phyloP scores from a whole-genome alignment of 2,329 filamentous ascomycete species.

The Colletotrichum salicis region DNA sequence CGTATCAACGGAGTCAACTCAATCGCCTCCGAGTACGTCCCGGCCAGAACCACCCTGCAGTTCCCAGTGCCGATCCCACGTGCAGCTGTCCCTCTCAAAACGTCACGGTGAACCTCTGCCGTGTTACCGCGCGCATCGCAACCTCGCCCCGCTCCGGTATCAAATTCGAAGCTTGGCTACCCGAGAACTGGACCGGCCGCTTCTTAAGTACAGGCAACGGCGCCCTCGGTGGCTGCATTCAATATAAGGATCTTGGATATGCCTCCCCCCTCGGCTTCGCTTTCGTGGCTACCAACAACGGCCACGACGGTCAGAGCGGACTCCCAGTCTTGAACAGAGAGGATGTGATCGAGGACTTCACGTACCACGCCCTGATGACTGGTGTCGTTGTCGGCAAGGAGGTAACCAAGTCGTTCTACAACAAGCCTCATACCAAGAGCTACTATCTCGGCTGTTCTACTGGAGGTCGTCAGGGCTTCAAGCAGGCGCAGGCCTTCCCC shows the following conservation, averaged over 20 bases:
- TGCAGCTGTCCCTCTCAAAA: slow-evolving; percentile 44
- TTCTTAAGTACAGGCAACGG: slow-evolving; percentile 60
- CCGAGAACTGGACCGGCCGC: slow-evolving; percentile 54
- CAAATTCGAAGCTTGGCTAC: slow-evolving; percentile 58
- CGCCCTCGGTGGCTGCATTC: slow-evolving; percentile 56
- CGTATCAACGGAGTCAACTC: slow-evolving; percentile 41
- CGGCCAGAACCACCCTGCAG: slow-evolving; percentile 45
- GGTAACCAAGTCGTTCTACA: slow-evolving; percentile 56
- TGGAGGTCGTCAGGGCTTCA: slow-evolving; percentile 64
- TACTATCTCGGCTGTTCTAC: slow-evolving; percentile 65
- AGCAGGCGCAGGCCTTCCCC: slow-evolving; percentile 51
- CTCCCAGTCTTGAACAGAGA: slow-evolving; percentile 45
- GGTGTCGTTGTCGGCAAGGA: slow-evolving; percentile 54
- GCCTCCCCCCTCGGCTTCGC: slow-evolving; percentile 54
- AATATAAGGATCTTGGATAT: slow-evolving; percentile 56
- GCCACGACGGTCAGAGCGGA: slow-evolving; percentile 54
- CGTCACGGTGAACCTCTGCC: slow-evolving; percentile 41
- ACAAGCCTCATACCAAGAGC: slow-evolving; percentile 48
- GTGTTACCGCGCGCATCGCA: slow-evolving; percentile 42
- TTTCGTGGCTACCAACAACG: slow-evolving; percentile 59
- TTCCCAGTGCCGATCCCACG: slow-evolving; percentile 47
- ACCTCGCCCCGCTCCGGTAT: slow-evolving; percentile 54
- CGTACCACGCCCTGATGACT: slow-evolving; percentile 39
- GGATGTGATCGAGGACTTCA: slow-evolving; percentile 47
- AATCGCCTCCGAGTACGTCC: slow-evolving; percentile 32